Percentiles rank a stretch among this genome's conserved stretches.
Evolutionary conservation across 768 basidiomycete species (phyloP).

Genomic region (Termitomyces sp.): DNA sequence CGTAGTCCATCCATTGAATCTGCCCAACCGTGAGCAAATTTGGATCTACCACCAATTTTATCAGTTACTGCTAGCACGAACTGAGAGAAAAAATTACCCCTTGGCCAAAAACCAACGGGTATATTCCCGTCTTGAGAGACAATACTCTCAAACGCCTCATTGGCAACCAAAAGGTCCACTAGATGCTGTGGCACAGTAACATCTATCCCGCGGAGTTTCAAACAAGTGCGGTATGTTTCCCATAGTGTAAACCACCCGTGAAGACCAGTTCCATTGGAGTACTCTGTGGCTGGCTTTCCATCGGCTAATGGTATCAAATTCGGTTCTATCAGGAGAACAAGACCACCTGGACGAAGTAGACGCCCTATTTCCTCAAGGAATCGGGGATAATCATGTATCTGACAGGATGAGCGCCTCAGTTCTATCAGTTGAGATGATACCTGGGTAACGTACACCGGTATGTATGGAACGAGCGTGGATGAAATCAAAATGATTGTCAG

Average conservation of each 20-base stretch:
- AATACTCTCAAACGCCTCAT: neutral
- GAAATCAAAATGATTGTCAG: slow-evolving; percentile 59
- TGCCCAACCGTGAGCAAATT: neutral
- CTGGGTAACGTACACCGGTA: slow-evolving; percentile 48
- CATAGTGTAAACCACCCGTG: slow-evolving; percentile 64
- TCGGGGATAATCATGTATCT: neutral
- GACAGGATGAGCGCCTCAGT: neutral
- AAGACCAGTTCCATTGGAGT: slow-evolving; percentile 27
- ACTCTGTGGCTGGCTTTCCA: slow-evolving; percentile 34
- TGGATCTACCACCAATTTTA: neutral
- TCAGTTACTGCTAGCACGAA: neutral
- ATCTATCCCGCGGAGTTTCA: slow-evolving; percentile 51
- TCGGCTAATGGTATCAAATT: slow-evolving; percentile 50
- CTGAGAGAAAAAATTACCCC: neutral
- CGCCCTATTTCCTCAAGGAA: slow-evolving; percentile 55
- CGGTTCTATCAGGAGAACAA: slow-evolving; percentile 64
- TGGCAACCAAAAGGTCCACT: slow-evolving; percentile 27
- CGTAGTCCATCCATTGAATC: slow-evolving; percentile 2
- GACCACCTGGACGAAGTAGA: slow-evolving; percentile 66
- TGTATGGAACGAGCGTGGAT: slow-evolving; percentile 70
- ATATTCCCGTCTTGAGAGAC: neutral
- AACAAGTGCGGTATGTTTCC: slow-evolving; percentile 57
- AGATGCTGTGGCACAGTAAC: slow-evolving; percentile 55
- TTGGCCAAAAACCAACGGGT: neutral
- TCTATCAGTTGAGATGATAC: neutral